Percentiles rank a stretch among this genome's conserved stretches.
phyloP scores from a whole-genome alignment of 768 basidiomycete genomes.

The Mycena amicta region DNA sequence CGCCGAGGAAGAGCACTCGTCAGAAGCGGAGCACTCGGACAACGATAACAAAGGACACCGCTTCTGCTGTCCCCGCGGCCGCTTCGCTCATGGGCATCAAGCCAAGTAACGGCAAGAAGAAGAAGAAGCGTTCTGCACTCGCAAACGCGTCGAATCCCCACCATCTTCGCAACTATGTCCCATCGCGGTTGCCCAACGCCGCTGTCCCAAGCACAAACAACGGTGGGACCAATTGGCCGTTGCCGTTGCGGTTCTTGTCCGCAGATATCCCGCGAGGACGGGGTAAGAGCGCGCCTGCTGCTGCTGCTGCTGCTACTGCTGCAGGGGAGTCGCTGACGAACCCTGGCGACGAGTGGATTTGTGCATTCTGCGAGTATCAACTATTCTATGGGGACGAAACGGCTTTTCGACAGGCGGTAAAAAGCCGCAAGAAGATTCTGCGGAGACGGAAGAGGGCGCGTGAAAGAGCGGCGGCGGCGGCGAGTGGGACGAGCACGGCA shows the following conservation, averaged over 20 bases:
- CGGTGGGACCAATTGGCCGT: slow-evolving; percentile 53
- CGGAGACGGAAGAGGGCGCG: slow-evolving; percentile 58
- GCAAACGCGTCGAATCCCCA: slow-evolving; percentile 96
- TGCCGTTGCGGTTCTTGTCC: slow-evolving; percentile 66
- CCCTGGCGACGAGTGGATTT: slow-evolving; percentile 89
- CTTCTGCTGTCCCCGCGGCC: neutral
- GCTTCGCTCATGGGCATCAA: slow-evolving; percentile 27
- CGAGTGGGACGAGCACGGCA: slow-evolving; percentile 33
- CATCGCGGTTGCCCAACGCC: slow-evolving; percentile 71
- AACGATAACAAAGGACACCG: neutral
- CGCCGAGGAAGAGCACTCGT: slow-evolving; percentile 21
- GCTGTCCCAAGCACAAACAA: slow-evolving; percentile 34
- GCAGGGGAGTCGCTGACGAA: slow-evolving; percentile 42
- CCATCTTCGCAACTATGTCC: slow-evolving; percentile 92
- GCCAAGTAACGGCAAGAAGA: slow-evolving; percentile 66
- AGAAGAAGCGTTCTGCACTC: slow-evolving; percentile 91
- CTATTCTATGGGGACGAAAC: slow-evolving; percentile 87
- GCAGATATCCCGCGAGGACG: slow-evolving; percentile 57
- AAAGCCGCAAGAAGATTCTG: slow-evolving; percentile 70
- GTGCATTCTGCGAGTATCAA: slow-evolving; percentile 90
- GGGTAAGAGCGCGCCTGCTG: slow-evolving; percentile 21
- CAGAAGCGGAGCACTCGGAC: slow-evolving; percentile 28
- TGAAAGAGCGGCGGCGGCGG: slow-evolving; percentile 54
- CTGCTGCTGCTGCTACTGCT: slow-evolving; percentile 19
- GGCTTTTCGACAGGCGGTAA: slow-evolving; percentile 61